These are phyloP conservation scores for Bolboschoenoplectus hybrid DNA, from an alignment of 202 grass and related monocot genomes.

Conservation along the genomic window DNA sequence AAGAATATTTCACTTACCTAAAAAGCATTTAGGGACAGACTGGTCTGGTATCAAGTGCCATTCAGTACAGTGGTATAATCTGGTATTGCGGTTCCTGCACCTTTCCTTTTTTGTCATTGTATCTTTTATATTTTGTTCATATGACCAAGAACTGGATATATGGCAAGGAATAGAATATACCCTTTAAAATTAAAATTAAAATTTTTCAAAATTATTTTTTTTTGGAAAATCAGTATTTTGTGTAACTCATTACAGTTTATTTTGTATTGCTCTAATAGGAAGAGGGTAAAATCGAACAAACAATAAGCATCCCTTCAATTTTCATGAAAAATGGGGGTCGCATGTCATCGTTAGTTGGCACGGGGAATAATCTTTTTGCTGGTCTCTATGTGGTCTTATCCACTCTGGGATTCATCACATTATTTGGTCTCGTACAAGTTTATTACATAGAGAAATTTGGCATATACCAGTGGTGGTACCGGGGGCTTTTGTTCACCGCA, in stretches of 20 bases:
- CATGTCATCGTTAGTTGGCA: slow-evolving; percentile 88
- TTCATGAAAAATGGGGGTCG: slow-evolving; percentile 60
- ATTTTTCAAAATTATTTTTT: background rate
- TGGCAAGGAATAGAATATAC: no score
- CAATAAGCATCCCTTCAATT: slow-evolving; percentile 47
- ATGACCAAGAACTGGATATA: background rate
- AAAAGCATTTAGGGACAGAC: background rate
- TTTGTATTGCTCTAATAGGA: slow-evolving; percentile 52
- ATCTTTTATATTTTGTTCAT: background rate
- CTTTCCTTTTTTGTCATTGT: background rate
- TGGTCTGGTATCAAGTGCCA: background rate
- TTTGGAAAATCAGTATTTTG: background rate
- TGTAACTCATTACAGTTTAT: slow-evolving; percentile 4
- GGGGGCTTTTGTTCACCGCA: slow-evolving; percentile 65
- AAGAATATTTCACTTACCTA: background rate
- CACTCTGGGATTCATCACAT: slow-evolving; percentile 63
- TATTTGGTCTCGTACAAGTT: slow-evolving; percentile 57
- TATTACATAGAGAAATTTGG: slow-evolving; percentile 69
- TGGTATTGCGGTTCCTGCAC: background rate
- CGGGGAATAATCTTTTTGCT: slow-evolving; percentile 77
- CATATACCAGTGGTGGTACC: slow-evolving; percentile 80
- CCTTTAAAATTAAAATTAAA: background rate
- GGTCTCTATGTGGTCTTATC: slow-evolving; percentile 69
- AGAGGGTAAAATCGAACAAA: slow-evolving; percentile 58
- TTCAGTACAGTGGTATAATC: background rate